Conservation (phyloP, 2,329 filamentous ascomycete genomes). For the Blastomyces parvus region DNA sequence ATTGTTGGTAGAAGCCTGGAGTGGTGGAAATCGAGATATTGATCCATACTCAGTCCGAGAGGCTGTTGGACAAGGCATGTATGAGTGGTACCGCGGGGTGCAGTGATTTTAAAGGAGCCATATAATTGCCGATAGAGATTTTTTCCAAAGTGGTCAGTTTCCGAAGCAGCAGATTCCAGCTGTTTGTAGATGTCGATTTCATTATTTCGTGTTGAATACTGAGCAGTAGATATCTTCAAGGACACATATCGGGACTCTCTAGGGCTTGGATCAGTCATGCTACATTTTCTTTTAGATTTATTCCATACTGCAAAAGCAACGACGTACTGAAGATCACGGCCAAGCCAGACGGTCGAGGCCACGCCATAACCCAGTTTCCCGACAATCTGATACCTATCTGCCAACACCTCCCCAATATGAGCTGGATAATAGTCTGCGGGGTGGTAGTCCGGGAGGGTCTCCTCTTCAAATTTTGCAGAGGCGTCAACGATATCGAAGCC, state of each 20-base stretch:
- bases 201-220: background rate
- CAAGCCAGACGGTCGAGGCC: slow-evolving; percentile 20
- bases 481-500: slow-evolving; percentile 9
- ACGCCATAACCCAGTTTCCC: slow-evolving; percentile 21
- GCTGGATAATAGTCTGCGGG: slow-evolving; percentile 14
- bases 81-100: slow-evolving; percentile 12
- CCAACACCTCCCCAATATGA: slow-evolving; percentile 12
- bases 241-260: slow-evolving; percentile 7
- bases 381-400: slow-evolving; percentile 17
- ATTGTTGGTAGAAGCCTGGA: slow-evolving; percentile 6
- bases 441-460: slow-evolving; percentile 12
- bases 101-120: slow-evolving; percentile 22
- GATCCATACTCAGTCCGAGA: slow-evolving; percentile 12
- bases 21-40: slow-evolving; percentile 11
- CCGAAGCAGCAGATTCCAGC: slow-evolving; percentile 12
- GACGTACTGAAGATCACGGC: slow-evolving; percentile 15
- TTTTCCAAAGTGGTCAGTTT: slow-evolving; percentile 17
- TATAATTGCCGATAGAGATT: slow-evolving; percentile 18
- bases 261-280: background rate
- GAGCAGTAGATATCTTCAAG: slow-evolving; percentile 9
- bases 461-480: slow-evolving; percentile 14
- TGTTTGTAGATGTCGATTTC: slow-evolving; percentile 19
- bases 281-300: background rate
- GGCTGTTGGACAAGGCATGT: slow-evolving; percentile 15
- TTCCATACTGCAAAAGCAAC: background rate